Evolutionary conservation across 768 basidiomycete genomes (phyloP), one percentile per base, ranked within the genome.

Genomic region (Tulasnella sp.): DNA sequence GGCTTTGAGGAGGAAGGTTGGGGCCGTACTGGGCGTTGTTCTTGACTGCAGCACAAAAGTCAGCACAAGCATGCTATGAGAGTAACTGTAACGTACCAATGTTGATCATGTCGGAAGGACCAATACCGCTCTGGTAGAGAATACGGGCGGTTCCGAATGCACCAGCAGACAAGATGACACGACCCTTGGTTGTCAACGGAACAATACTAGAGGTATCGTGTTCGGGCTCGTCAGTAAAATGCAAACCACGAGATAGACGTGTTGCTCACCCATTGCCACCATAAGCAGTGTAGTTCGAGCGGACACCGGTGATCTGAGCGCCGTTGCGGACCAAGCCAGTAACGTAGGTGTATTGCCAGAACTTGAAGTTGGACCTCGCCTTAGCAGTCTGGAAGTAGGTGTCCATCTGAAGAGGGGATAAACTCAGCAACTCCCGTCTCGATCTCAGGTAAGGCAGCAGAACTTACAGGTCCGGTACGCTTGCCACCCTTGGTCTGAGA

Each of bases 381-480:
- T 84, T 83, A 5, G 90, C 89, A n/a, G 89, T 88, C 77, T 87
- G 86, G 82, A 88, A 87, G 83, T 91, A 91, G 5, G 89, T 89
- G 10, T 88, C 87, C 23, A 90, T 88, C 35, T 35, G 35, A 35
- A 35, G 35, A 35, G 35, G 35, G 35, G 35, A 35, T 35, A 35
- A 35, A 35, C 2, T 35, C 35, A 35, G 35, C 35, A 35, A 35
- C 35, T 35, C 5, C 2, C 2, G 35, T 5, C 35, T 35, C 35
- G 5, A 35, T 2, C 35, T 35, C 35, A 5, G 35, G 35, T 5
- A 35, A 35, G 5, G 35, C 5, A 35, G 35, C 35, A 35, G 35
- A 35, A 5, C 35, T 35, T 35, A 35, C 35, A 13, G 89, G 88
- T 0, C 90, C 90, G 13, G 86, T 88, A 72, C 86, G 84, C 79